A percentile compares a stretch with the other conserved stretches of the same genome.
Conservation (phyloP, 2,329 filamentous ascomycete species). For the Ceratocystiopsis brevicomis region DNA sequence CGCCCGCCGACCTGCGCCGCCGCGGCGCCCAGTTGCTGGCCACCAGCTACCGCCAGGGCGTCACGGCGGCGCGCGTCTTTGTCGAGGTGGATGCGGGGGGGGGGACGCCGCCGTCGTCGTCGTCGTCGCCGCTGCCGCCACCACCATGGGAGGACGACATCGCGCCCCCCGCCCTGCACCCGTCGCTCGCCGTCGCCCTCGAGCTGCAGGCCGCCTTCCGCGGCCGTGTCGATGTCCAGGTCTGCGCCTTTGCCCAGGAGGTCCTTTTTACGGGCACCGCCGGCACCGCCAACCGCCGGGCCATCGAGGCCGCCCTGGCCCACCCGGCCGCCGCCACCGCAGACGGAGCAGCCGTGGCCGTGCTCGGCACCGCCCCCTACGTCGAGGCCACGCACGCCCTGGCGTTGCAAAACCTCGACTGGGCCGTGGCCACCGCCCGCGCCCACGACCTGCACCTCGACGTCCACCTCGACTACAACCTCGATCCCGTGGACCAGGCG, state of each 20-base stretch:
- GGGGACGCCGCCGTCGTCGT: conserved; percentile 13
- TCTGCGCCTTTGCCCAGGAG: conserved; percentile 54
- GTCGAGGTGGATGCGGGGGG: conserved; percentile 42
- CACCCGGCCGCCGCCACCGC: conserved; percentile 6
- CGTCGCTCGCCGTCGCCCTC: conserved; percentile 29
- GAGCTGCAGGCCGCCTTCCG: conserved; percentile 35
- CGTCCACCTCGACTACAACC: conserved; percentile 54
- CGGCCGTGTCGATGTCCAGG: conserved; percentile 38
- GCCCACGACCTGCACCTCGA: conserved; percentile 38
- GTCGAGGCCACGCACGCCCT: conserved; percentile 35
- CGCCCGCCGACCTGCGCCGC: conserved; percentile 39
- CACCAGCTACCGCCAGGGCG: conserved; percentile 43
- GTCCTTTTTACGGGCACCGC: conserved; percentile 38
- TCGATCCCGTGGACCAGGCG: conserved; percentile 16
- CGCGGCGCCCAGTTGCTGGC: conserved; percentile 47
- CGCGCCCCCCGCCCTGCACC: no score
- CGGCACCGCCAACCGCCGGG: conserved; percentile 30
- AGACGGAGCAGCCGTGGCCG: conserved; percentile 14
- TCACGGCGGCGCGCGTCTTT: conserved; percentile 51
- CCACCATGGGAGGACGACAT: no score
- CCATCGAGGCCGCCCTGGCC: conserved; percentile 19
- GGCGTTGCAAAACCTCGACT: conserved; percentile 39
- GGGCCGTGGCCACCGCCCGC: conserved; percentile 38
- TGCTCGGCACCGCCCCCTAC: conserved; percentile 50
- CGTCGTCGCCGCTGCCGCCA: no score